Evolutionary conservation across 768 basidiomycete species (phyloP).

Genomic region (Mycena rosella): DNA sequence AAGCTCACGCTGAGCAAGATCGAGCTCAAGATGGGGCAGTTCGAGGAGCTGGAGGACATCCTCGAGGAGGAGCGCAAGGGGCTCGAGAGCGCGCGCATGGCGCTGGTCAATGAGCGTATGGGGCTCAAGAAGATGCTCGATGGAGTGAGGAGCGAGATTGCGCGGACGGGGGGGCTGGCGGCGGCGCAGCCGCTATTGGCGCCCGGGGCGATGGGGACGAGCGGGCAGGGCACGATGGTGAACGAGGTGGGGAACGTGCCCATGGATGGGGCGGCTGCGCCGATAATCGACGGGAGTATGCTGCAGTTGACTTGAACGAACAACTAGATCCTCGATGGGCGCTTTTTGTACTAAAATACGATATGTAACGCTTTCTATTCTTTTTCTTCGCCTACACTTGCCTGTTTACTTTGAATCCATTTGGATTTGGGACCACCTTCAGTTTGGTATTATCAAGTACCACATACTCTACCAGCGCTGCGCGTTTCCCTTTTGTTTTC

Average conservation of each 20-base stretch:
- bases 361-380: constrained; percentile 8
- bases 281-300: constrained; percentile 66
- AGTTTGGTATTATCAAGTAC: neutral
- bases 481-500: neutral
- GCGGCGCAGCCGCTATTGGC: constrained; percentile 49
- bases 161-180: constrained; percentile 60
- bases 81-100: constrained; percentile 85
- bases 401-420: neutral
- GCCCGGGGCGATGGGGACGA: constrained; percentile 62
- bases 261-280: constrained; percentile 67
- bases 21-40: constrained; percentile 94
- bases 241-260: constrained; percentile 63
- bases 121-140: constrained; percentile 81
- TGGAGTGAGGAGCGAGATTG: constrained; percentile 71
- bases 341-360: constrained; percentile 16
- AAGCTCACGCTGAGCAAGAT: constrained; percentile 89
- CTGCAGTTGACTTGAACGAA: constrained; percentile 59
- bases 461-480: neutral
- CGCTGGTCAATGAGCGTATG: constrained; percentile 83
- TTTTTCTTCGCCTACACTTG: no score
- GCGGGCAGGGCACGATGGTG: constrained; percentile 70
- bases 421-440: neutral
- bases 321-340: neutral
- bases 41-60: constrained; percentile 93
- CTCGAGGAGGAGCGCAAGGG: constrained; percentile 91